Conservation (phyloP, 371 early-diverging fungal species). For the Dichotomocladium elegans region DNA sequence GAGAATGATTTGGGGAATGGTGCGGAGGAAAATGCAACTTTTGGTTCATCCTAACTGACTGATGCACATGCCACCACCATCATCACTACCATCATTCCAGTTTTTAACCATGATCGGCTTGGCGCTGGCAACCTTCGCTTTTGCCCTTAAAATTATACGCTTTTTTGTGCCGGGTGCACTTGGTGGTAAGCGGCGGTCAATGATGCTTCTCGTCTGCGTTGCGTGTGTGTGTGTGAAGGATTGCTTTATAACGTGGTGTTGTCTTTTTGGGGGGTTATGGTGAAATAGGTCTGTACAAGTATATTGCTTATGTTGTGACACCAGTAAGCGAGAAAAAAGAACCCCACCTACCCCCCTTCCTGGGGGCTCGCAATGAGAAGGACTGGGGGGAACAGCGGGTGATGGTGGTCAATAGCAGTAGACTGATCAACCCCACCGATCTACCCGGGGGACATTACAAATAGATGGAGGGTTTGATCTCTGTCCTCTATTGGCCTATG, state of each 20-base stretch:
- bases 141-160: slow-evolving; percentile 14
- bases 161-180: slow-evolving; percentile 11
- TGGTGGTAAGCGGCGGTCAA: slow-evolving; percentile 6
- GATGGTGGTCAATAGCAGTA: too few species aligned
- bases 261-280: not conserved
- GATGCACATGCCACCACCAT: not conserved
- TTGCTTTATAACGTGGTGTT: too few species aligned
- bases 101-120: slow-evolving; percentile 22
- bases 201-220: too few species aligned
- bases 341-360: too few species aligned
- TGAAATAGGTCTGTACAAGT: slow-evolving; percentile 2
- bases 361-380: not conserved
- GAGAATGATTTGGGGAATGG: not conserved
- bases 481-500: slow-evolving; percentile 25
- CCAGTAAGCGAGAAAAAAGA: slow-evolving; percentile 14
- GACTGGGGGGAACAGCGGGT: not conserved
- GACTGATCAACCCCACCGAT: too few species aligned
- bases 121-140: slow-evolving; percentile 14
- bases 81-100: not conserved
- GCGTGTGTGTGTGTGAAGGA: too few species aligned
- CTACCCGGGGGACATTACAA: too few species aligned
- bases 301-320: slow-evolving; percentile 11
- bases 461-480: slow-evolving; percentile 25
- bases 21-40: not conserved
- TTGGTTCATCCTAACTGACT: not conserved